A percentile compares a stretch with the other conserved stretches of the same genome.
These are phyloP conservation scores for Phylloporus sp. DNA, from an alignment of 768 basidiomycete species.

Conservation along the genomic window DNA sequence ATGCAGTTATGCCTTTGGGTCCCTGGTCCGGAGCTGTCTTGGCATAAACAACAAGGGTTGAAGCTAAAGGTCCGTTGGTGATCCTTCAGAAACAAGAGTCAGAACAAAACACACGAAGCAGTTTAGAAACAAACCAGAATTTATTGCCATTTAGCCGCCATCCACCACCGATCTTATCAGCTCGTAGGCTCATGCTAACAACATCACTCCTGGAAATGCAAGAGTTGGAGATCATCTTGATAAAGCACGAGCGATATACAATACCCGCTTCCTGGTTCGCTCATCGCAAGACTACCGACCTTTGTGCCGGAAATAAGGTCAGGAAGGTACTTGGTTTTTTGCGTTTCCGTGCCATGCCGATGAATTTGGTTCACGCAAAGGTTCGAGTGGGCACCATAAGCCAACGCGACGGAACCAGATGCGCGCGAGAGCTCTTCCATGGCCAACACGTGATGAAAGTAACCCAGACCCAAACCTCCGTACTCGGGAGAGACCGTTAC, in stretches of 20 bases:
- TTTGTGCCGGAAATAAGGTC: constrained; percentile 76
- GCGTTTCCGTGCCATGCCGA: constrained; percentile 76
- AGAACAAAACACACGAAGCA: neutral
- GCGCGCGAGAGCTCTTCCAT: constrained; percentile 93
- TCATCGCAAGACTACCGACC: constrained; percentile 92
- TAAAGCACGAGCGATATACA: neutral
- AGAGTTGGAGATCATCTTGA: neutral
- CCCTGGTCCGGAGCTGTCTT: constrained; percentile 75
- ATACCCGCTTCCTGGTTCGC: constrained; percentile 79
- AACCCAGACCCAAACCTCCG: constrained; percentile 80
- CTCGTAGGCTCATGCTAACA: constrained; percentile 86
- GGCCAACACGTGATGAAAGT: constrained; percentile 83
- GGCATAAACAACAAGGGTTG: constrained; percentile 90
- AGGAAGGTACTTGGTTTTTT: constrained; percentile 79
- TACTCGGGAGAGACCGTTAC: constrained; percentile 78
- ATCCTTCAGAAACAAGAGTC: constrained; percentile 54
- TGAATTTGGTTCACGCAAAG: constrained; percentile 85
- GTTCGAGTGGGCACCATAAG: constrained; percentile 91
- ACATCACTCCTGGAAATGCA: constrained; percentile 63
- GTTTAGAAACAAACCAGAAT: constrained; percentile 63
- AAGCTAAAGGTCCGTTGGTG: constrained; percentile 90
- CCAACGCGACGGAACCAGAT: constrained; percentile 89
- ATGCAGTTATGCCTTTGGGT: constrained; percentile 89
- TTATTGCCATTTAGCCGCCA: constrained; percentile 87
- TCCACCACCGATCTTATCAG: constrained; percentile 72